Evolutionary conservation across 768 basidiomycete species (phyloP).

Genomic region (Boletus sensibilis): DNA sequence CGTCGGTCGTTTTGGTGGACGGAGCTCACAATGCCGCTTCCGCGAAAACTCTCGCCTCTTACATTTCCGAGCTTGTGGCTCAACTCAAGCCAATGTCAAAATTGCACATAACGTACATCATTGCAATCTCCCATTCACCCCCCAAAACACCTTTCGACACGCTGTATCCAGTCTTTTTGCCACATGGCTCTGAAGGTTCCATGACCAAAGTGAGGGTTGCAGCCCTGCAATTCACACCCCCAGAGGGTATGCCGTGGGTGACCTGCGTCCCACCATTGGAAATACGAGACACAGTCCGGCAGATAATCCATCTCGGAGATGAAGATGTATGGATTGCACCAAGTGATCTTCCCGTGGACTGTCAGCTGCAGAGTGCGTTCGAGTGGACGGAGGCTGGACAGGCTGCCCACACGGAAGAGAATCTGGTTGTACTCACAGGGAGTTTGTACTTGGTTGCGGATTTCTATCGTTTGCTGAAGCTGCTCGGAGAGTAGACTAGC

Average conservation of each 20-base stretch:
- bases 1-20: constrained; percentile 66
- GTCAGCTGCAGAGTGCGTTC: constrained; percentile 49
- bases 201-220: constrained; percentile 48
- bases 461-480: constrained; percentile 61
- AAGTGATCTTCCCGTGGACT: constrained; percentile 31
- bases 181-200: constrained; percentile 28
- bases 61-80: constrained; percentile 42
- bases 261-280: constrained; percentile 53
- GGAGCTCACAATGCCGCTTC: constrained; percentile 94
- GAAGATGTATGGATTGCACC: constrained; percentile 47
- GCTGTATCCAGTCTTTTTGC: constrained; percentile 61
- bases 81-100: constrained; percentile 19
- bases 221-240: constrained; percentile 63
- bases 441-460: constrained; percentile 96
- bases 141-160: constrained; percentile 78
- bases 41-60: constrained; percentile 61
- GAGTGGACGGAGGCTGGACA: constrained; percentile 37
- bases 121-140: constrained; percentile 84
- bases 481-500: constrained; percentile 8
- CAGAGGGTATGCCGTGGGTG: constrained; percentile 97
- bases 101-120: constrained; percentile 63
- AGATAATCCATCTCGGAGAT: constrained; percentile 39
- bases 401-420: constrained; percentile 17
- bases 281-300: constrained; percentile 45
- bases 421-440: constrained; percentile 77